These are phyloP conservation scores for Ogataea populi-albae DNA, from an alignment of 805 yeast species.

Conservation along the genomic window DNA sequence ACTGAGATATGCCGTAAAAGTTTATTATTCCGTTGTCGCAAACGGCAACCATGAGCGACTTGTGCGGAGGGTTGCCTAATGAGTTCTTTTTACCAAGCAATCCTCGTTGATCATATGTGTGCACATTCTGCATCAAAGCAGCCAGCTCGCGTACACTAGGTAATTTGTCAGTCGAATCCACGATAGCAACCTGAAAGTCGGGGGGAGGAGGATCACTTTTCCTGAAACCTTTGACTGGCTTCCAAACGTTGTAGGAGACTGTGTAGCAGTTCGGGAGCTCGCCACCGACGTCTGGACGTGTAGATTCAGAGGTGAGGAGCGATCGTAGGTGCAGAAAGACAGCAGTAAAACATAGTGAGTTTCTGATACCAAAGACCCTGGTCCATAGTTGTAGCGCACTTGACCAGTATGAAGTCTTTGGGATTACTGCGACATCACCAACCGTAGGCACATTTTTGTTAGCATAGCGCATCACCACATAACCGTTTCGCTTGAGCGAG, in stretches of 20 bases:
- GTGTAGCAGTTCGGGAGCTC: conserved; percentile 21
- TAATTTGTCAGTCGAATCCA: conserved; percentile 45
- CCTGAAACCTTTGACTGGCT: conserved; percentile 68
- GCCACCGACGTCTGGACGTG: conserved; percentile 2
- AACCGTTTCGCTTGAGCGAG: conserved; percentile 74
- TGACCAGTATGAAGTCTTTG: conserved; percentile 2
- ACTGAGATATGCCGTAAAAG: conserved; percentile 52
- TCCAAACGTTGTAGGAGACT: conserved; percentile 74
- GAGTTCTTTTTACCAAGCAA: conserved; percentile 25
- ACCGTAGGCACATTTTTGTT: neutral
- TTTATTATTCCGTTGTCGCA: conserved; percentile 75
- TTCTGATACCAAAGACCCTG: conserved; percentile 3
- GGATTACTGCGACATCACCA: no score
- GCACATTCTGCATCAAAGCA: conserved; percentile 29
- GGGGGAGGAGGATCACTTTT: conserved; percentile 70
- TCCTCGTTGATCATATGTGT: conserved; percentile 9
- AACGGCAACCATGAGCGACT: conserved; percentile 57
- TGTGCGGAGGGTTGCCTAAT: conserved; percentile 43
- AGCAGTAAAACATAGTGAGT: conserved; percentile 3
- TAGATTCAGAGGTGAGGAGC: conserved; percentile 2
- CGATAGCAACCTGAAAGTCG: conserved; percentile 68
- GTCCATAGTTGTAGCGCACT: conserved; percentile 12
- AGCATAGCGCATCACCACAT: conserved; percentile 46
- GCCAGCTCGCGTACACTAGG: conserved; percentile 47
- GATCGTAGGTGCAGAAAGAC: conserved; percentile 19